These are phyloP conservation scores for Decorospora gaudefroyi DNA, from an alignment of 2,329 filamentous ascomycete genomes.

Conservation along the genomic window DNA sequence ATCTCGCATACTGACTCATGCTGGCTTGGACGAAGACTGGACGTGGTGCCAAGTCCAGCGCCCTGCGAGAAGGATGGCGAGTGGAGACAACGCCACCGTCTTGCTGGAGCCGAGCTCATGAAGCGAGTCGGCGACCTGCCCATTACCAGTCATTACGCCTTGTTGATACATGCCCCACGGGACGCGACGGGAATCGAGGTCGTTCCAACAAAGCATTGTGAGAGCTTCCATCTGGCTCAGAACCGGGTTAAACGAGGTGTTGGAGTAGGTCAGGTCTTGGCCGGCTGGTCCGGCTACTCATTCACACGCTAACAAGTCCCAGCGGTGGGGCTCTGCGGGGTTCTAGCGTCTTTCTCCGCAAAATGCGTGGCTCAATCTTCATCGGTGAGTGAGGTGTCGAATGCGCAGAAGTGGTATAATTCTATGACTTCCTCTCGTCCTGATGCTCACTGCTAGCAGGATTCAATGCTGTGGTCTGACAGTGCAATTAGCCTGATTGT, in stretches of 20 bases:
- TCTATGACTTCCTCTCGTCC: background rate
- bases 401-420: background rate
- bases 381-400: background rate
- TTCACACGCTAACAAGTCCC: conserved; percentile 2
- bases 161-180: no score
- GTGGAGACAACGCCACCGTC: no score
- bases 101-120: no score
- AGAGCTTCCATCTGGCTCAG: conserved; percentile 25
- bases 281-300: background rate
- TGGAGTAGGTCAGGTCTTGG: conserved; percentile 16
- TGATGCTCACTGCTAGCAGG: background rate
- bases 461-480: background rate
- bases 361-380: conserved; percentile 2
- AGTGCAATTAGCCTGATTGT: conserved; percentile 1
- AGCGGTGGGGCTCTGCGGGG: conserved; percentile 13
- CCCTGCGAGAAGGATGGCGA: no score
- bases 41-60: no score
- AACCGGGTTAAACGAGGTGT: conserved; percentile 15
- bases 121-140: no score
- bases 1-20: no score
- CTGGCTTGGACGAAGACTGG: no score
- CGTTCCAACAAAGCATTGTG: conserved; percentile 16
- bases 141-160: no score
- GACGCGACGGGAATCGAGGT: conserved; percentile 31
- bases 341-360: conserved; percentile 5